Evolutionary conservation across 805 yeast genomes (phyloP), one percentile per base, ranked within the genome.

Genomic region (Sungouiella thailandica): DNA sequence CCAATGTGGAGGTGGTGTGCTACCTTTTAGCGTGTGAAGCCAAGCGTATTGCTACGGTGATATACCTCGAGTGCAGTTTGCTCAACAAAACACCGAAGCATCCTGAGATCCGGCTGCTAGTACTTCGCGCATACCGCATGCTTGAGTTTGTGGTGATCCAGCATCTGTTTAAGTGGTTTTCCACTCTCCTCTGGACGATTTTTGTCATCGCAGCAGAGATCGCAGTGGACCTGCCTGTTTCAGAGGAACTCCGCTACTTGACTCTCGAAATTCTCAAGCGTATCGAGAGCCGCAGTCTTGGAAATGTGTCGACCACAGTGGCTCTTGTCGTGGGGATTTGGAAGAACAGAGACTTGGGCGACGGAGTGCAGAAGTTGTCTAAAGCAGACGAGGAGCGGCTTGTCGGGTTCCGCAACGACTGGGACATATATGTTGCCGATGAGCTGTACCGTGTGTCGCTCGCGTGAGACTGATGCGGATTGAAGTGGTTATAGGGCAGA

Each of bases 381-480:
- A n/a, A 8, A 13, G 8, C 7, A 22, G n/a, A n/a, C n/a, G 24
- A 20, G 15, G 17, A 19, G 8, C 23, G 29, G 11, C 26, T 37
- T 17, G 36, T 46, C 28, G 53, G 53, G 7, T 40, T 44, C 18
- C 31, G 15, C 7, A 58, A 58, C 35, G 65, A 58, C 31, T 58
- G 65, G 65, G 63, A 58, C 19, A 40, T 16, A 6, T 57, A 38
- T 39, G 62, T 57, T 1, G 57, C 48, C 12, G 53, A 58, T 28
- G 44, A 52, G 36, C 43, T 47, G 13, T 51, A 45, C 31, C 45
- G 40, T 5, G 41, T 57, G 14, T 48, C 60, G 7, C 40, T 57
- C 24, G 56, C 55, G 1, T 52, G 27, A 25, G 22, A 19, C 22
- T 19, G 22, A n/a, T n/a, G n/a, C n/a, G n/a, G n/a, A n/a, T n/a